A percentile compares a stretch with the other conserved stretches of the same genome.
Evolutionary conservation across 106 monocot genomes (phyloP).

Genomic region (Dioscorea alata): DNA sequence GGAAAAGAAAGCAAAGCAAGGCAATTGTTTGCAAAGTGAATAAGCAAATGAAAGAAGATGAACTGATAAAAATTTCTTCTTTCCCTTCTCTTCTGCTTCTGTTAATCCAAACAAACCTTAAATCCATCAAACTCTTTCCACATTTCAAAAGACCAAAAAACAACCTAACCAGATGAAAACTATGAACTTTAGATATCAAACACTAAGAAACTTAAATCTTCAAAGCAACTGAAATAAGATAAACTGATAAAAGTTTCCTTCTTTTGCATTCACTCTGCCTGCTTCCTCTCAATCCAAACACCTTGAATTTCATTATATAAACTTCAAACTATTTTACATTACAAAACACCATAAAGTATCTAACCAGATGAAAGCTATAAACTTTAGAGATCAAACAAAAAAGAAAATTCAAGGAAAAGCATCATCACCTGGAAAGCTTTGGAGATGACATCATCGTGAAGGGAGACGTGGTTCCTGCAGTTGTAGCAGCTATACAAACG

Average conservation of each 20-base stretch:
- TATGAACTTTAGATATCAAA: no score
- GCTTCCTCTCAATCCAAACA: not conserved
- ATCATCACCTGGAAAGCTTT: conserved; percentile 77
- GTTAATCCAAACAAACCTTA: not conserved
- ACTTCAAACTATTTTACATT: not conserved
- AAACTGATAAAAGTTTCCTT: no score
- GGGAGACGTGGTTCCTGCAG: conserved; percentile 73
- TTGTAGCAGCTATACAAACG: conserved; percentile 81
- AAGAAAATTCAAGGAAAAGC: not conserved
- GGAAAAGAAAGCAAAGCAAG: not conserved
- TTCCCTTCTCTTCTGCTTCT: no score
- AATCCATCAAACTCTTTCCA: not conserved
- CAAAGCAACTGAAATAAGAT: not conserved
- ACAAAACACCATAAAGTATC: not conserved
- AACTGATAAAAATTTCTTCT: no score
- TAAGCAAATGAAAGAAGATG: not conserved
- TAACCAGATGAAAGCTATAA: not conserved
- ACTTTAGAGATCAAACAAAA: not conserved
- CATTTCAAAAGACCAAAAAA: not conserved
- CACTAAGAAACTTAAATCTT: no score
- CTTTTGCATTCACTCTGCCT: no score
- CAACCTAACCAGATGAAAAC: not conserved
- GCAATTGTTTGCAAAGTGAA: not conserved
- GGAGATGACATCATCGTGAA: conserved; percentile 86
- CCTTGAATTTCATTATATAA: not conserved